Base-by-base conservation (phyloP, 345 rosid genomes). In the Bruguiera parviflora region DNA sequence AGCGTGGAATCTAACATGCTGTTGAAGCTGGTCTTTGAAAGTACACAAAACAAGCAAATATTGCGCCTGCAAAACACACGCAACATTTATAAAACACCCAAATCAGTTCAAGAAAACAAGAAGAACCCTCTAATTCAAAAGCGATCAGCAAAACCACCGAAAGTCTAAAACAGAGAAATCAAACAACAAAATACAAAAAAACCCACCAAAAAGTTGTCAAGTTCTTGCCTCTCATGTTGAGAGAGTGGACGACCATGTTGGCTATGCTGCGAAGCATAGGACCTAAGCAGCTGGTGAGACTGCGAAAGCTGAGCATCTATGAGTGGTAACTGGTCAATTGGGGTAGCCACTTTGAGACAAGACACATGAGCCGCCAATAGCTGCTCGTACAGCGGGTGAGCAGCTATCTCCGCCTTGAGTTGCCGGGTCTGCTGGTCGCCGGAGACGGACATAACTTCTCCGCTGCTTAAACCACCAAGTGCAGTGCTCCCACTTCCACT, bases 11-110 rank as follows among this genome's bases (percentile, higher is more conserved):
- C 97, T 85, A 79, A 94, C 98, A 78, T 94, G 98, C 58, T 94
- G 98, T 69, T 94, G 98, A 22, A 94, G 95, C 83, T 94, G 98
- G 64, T 94, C 98, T 80, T 91, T 94, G 86, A 94, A 94, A 70
- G 85, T 86, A 83, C 98, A 94, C 77, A 94, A 65, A 69, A 94
- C 86, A 81, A 91, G 83, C 87, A 94, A 75, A 81, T 94, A 91
- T 67, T 94, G 98, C 64, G 89, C 92, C 98, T 94, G 79, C 67
- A 70, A 47, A 35, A 49, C 21, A 33, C 9, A 39, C 5, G 7
- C 10, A 8, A 33, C 8, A 33, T 33, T 33, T 33, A 33, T 33
- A 33, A 8, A 35, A 25, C 11, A 16, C 43, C 47, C 35, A 21
- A 59, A 39, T 11, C 18, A 51, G 20, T 35, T 35, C 47, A 68